phyloP scores from a whole-genome alignment of 2,329 filamentous ascomycete genomes.

The Pochonia chlamydosporia region DNA sequence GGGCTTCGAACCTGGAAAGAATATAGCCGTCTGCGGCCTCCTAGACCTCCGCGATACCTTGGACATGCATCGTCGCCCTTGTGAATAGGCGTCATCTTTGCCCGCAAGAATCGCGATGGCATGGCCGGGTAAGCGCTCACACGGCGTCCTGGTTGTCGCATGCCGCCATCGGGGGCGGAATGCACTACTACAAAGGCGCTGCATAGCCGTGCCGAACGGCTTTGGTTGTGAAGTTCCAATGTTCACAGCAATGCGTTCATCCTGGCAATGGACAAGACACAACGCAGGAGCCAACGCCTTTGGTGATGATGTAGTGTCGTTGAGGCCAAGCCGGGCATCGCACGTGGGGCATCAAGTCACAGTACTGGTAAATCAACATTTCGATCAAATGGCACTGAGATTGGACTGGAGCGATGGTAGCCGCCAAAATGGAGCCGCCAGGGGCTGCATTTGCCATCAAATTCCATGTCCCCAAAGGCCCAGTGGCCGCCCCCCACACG shows the following conservation, averaged over 20 bases:
- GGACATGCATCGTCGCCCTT: slow-evolving; percentile 5
- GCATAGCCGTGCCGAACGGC: slow-evolving; percentile 24
- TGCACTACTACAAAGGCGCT: slow-evolving; percentile 21
- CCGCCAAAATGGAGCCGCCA: not conserved
- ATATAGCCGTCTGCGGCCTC: slow-evolving; percentile 49
- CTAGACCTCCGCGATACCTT: slow-evolving; percentile 25
- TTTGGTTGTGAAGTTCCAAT: slow-evolving; percentile 1
- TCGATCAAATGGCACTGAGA: too few species aligned
- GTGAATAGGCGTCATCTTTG: slow-evolving; percentile 11
- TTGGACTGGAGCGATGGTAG: not conserved
- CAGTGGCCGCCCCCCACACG: too few species aligned
- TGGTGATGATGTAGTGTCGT: not conserved
- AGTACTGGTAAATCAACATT: too few species aligned
- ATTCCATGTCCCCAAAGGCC: not conserved
- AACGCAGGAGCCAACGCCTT: not conserved
- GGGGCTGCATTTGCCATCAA: not conserved
- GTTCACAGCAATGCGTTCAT: slow-evolving; percentile 9
- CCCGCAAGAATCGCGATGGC: not conserved
- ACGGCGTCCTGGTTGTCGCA: not conserved
- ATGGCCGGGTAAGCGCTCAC: not conserved
- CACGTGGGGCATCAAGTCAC: slow-evolving; percentile 2
- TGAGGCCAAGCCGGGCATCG: not conserved
- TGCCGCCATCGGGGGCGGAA: slow-evolving; percentile 20
- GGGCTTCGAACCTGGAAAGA: slow-evolving; percentile 49
- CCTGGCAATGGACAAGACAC: slow-evolving; percentile 2